Evolutionary conservation across 495 filamentous ascomycete species (phyloP), one percentile per base, ranked within the genome.

Genomic region (Tuber microsphaerosporum): DNA sequence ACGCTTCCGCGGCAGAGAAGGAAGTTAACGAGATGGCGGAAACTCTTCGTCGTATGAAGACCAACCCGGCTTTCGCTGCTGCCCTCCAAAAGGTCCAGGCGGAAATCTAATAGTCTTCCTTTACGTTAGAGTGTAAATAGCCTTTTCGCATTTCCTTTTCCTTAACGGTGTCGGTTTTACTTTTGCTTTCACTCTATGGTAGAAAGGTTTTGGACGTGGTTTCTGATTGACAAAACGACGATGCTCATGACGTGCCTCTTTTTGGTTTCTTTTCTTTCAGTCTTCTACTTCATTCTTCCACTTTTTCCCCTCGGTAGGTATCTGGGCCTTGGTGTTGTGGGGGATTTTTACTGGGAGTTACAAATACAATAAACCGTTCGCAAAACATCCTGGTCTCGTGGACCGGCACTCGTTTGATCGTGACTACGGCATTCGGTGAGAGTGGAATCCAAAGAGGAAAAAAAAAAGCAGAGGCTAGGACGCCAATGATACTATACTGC

Each of bases 11-110:
- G 6, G 26, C 56, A 34, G 75, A 82, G n/a, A 43, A 44, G 9
- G 80, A 82, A 56, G 51, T 82, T 14, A 72, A 82, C 56, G 73
- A 46, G n/a, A 73, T 82, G 73, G 73, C 72, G 8, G 56, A 77
- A 51, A 82, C 77, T 51, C 78, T 82, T 20, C 77, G 79, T 26
- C 74, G 73, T 43, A 43, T 82, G 41, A 81, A 76, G 68, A 72
- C 37, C 16, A 74, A 72, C 14, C 26, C 74, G 72, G 81, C 76
- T 17, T 82, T 80, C 75, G 71, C 65, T 2, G 70, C 77, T 26
- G 81, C 81, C 16, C 42, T 79, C 16, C 74, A 81, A 77, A 80
- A 56, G 37, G 76, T 79, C 20, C 51, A 69, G 56, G 45, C 69
- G n/a, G 80, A 82, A 37, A 31, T 75, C 2, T 79, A 71, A 34